These are phyloP conservation scores for Amanita brunnescens DNA, from an alignment of 768 basidiomycete species.

Conservation along the genomic window DNA sequence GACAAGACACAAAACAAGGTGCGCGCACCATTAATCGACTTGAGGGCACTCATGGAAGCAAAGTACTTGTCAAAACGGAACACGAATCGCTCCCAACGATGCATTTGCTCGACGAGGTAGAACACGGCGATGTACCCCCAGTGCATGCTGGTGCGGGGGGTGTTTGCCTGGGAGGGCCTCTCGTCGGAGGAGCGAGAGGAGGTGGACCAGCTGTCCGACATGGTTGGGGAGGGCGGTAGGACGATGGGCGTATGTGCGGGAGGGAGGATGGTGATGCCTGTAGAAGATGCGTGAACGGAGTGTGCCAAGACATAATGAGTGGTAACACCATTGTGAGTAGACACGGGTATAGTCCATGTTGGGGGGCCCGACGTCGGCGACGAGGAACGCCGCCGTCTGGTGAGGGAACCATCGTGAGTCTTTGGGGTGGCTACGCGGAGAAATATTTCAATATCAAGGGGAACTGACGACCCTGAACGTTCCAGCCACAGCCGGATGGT, in stretches of 20 bases:
- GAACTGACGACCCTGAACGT: slow-evolving; percentile 59
- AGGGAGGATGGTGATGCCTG: slow-evolving; percentile 19
- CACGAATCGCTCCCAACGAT: slow-evolving; percentile 73
- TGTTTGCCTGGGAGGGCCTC: slow-evolving; percentile 15
- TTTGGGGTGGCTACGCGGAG: slow-evolving; percentile 40
- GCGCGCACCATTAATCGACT: slow-evolving; percentile 57
- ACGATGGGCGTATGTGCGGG: slow-evolving; percentile 35
- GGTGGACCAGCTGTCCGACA: slow-evolving; percentile 11
- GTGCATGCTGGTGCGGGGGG: slow-evolving; percentile 44
- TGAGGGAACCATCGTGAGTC: slow-evolving; percentile 13
- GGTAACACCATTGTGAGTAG: slow-evolving; percentile 20
- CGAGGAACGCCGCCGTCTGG: slow-evolving; percentile 23
- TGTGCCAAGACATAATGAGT: slow-evolving; percentile 13
- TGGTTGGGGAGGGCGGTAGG: slow-evolving; percentile 34
- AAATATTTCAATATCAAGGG: slow-evolving; percentile 76
- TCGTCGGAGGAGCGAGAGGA: slow-evolving; percentile 16
- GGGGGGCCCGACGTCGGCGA: slow-evolving; percentile 23
- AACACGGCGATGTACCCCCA: slow-evolving; percentile 79
- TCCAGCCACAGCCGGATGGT: slow-evolving; percentile 79
- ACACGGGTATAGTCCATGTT: slow-evolving; percentile 25
- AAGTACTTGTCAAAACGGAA: slow-evolving; percentile 76
- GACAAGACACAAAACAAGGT: slow-evolving; percentile 4
- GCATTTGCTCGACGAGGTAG: slow-evolving; percentile 75
- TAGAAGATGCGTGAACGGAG: slow-evolving; percentile 16
- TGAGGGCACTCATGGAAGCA: slow-evolving; percentile 62